Percentiles rank a stretch among this genome's conserved stretches.
phyloP scores from a whole-genome alignment of 805 yeast species.

The Ogataea philodendri region DNA sequence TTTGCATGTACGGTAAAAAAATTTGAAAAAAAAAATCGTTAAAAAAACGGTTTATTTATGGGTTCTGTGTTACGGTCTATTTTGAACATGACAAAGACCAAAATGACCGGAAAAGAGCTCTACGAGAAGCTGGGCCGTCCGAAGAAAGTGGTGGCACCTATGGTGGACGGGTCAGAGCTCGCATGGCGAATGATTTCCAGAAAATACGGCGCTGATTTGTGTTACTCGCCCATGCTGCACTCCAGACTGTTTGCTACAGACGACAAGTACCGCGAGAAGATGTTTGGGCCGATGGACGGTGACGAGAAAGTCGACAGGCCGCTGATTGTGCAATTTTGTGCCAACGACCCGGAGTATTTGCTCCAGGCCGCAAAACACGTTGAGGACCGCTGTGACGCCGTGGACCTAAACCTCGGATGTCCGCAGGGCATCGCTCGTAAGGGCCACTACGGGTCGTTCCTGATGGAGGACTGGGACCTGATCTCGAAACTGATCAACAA shows the following conservation, averaged over 20 bases:
- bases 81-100: constrained; percentile 16
- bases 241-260: constrained; percentile 86
- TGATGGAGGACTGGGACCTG: constrained; percentile 96
- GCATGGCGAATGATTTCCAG: constrained; percentile 93
- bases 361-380: constrained; percentile 79
- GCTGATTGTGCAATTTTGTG: constrained; percentile 91
- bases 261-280: constrained; percentile 72
- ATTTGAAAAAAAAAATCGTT: constrained; percentile 3
- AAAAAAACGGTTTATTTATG: constrained; percentile 5
- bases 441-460: constrained; percentile 92
- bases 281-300: constrained; percentile 77
- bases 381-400: constrained; percentile 87
- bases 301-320: constrained; percentile 71
- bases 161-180: constrained; percentile 96
- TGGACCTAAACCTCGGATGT: constrained; percentile 93
- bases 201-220: constrained; percentile 85
- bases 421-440: constrained; percentile 97
- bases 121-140: constrained; percentile 73
- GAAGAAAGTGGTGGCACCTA: constrained; percentile 88
- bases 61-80: constrained; percentile 4
- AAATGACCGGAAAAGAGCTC: constrained; percentile 61
- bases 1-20: constrained; percentile 5
- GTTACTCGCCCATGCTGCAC: constrained; percentile 97
- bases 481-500: constrained; percentile 67
- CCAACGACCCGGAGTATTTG: constrained; percentile 86